Conservation (phyloP, 257 asterid species). For the Osmanthus fragrans region DNA sequence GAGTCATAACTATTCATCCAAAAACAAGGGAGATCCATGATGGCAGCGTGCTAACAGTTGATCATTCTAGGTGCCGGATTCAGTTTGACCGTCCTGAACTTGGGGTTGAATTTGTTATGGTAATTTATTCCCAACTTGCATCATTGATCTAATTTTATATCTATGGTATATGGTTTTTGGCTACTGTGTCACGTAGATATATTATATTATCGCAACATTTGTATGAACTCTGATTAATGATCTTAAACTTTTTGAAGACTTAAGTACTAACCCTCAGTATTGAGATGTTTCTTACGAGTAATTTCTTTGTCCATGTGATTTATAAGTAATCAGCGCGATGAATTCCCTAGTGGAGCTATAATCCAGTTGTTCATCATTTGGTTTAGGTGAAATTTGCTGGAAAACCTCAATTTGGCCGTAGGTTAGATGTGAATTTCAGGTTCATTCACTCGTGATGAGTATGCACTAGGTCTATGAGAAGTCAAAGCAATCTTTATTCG, state of each 20-base stretch:
- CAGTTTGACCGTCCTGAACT: slow-evolving; percentile 92
- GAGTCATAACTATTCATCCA: slow-evolving; percentile 92
- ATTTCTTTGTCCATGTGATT: not conserved
- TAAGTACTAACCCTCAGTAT: not conserved
- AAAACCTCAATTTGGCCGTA: not conserved
- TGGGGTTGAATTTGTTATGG: slow-evolving; percentile 95
- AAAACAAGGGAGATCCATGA: slow-evolving; percentile 88
- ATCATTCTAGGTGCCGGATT: slow-evolving; percentile 77
- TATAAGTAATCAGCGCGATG: not conserved
- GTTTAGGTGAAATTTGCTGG: slow-evolving; percentile 1
- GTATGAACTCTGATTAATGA: not conserved
- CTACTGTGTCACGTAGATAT: not conserved
- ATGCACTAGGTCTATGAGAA: not conserved
- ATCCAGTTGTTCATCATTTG: not conserved
- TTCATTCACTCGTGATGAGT: not conserved
- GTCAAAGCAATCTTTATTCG: not conserved
- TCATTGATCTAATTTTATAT: slow-evolving; percentile 14
- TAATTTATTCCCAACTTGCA: slow-evolving; percentile 32
- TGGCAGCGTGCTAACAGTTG: slow-evolving; percentile 90
- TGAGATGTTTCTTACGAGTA: not conserved
- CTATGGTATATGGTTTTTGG: slow-evolving; percentile 7
- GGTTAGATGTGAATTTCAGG: slow-evolving; percentile 8
- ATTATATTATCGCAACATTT: not conserved
- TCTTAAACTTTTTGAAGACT: slow-evolving; percentile 2
- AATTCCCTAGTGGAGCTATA: not conserved